These are phyloP conservation scores for Plectosphaerella sp. DNA, from an alignment of 2,329 filamentous ascomycete genomes.

Conservation along the genomic window DNA sequence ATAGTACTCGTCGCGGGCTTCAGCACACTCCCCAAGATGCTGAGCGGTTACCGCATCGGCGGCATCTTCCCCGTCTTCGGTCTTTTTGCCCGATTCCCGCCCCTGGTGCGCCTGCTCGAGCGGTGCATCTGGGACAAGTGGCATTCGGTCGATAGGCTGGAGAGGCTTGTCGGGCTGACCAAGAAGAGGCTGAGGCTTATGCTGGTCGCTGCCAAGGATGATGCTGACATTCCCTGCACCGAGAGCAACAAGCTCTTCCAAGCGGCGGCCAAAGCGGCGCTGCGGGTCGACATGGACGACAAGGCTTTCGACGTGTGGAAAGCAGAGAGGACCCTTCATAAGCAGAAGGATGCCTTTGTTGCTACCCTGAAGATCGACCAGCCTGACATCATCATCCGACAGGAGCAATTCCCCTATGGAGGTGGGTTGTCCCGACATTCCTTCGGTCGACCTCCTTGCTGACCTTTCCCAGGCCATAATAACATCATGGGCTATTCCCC, in stretches of 20 bases:
- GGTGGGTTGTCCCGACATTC: slow-evolving; percentile 33
- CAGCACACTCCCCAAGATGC: slow-evolving; percentile 65
- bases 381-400: slow-evolving; percentile 44
- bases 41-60: slow-evolving; percentile 74
- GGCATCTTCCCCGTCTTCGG: slow-evolving; percentile 76
- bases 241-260: slow-evolving; percentile 63
- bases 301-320: slow-evolving; percentile 39
- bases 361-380: slow-evolving; percentile 35
- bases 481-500: slow-evolving; percentile 61
- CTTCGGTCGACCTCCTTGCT: not conserved
- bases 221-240: slow-evolving; percentile 74
- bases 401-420: slow-evolving; percentile 51
- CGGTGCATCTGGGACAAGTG: slow-evolving; percentile 73
- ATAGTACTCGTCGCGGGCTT: slow-evolving; percentile 79
- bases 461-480: slow-evolving; percentile 56
- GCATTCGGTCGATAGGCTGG: slow-evolving; percentile 66
- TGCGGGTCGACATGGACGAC: slow-evolving; percentile 27
- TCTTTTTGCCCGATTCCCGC: slow-evolving; percentile 65
- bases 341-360: slow-evolving; percentile 43
- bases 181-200: slow-evolving; percentile 57
- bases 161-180: slow-evolving; percentile 47
- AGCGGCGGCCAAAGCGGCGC: slow-evolving; percentile 50
- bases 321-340: slow-evolving; percentile 35
- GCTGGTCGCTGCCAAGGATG: slow-evolving; percentile 76
- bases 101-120: slow-evolving; percentile 56